A percentile compares a stretch with the other conserved stretches of the same genome.
These are phyloP conservation scores for Lathyrus tuberosus DNA, from an alignment of 306 rosid genomes.

Conservation along the genomic window DNA sequence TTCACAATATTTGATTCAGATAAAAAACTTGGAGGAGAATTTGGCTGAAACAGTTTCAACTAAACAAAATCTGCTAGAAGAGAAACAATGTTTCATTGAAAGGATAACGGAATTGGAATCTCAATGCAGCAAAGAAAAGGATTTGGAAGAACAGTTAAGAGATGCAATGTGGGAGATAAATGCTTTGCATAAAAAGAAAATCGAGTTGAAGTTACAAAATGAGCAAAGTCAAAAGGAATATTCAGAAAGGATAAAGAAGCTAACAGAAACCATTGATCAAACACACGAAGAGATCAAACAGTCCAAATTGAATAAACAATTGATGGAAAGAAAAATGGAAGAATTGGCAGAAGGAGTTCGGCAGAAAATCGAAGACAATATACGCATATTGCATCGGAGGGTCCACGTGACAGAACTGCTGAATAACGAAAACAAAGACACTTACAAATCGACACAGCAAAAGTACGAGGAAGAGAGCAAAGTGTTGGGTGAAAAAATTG, in stretches of 20 bases:
- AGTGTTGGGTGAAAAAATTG: constrained; percentile 46
- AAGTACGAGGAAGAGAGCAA: constrained; percentile 47
- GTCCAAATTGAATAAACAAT: not conserved
- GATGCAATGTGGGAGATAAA: constrained; percentile 24
- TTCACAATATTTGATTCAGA: constrained; percentile 35
- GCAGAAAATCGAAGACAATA: constrained; percentile 49
- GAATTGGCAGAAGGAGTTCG: not conserved
- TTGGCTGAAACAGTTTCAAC: constrained; percentile 36
- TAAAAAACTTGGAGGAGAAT: constrained; percentile 44
- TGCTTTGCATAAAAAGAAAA: not conserved
- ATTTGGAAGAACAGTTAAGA: constrained; percentile 46
- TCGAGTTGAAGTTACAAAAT: not conserved
- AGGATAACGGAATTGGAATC: constrained; percentile 53
- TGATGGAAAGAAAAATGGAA: not conserved
- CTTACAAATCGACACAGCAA: constrained; percentile 42
- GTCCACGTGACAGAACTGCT: constrained; percentile 62
- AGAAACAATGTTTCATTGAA: constrained; percentile 40
- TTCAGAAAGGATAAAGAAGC: constrained; percentile 41
- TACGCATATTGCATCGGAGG: constrained; percentile 55
- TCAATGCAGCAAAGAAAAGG: constrained; percentile 40
- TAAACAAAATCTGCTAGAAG: constrained; percentile 39
- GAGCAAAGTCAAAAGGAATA: not conserved
- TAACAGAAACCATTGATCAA: constrained; percentile 34
- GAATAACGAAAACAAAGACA: constrained; percentile 56
- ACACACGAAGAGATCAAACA: not conserved